A percentile compares a stretch with the other conserved stretches of the same genome.
Evolutionary conservation across 305 asterid species (phyloP).

Genomic region (Rubia balearica): DNA sequence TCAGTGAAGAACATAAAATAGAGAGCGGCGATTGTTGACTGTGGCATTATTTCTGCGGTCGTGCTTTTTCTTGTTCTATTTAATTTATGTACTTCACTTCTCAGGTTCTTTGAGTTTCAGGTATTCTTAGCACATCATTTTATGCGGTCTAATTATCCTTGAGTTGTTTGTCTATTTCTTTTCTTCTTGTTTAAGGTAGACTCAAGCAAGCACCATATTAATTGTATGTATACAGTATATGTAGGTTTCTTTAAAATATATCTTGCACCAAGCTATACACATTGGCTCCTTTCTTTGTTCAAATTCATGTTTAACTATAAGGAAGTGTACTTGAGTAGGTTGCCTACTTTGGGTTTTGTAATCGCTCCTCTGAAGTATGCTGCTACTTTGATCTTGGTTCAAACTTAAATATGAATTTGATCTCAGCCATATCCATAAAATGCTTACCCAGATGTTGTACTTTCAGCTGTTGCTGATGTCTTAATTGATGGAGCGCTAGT

Average conservation of each 20-base stretch:
- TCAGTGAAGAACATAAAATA: neutral
- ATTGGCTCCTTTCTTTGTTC: constrained; percentile 2
- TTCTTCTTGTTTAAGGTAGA: neutral
- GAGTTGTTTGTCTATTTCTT: neutral
- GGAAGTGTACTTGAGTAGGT: neutral
- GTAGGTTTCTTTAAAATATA: neutral
- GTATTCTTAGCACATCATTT: neutral
- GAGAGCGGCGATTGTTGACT: neutral
- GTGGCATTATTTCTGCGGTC: neutral
- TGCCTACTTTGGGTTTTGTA: neutral
- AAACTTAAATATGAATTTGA: neutral
- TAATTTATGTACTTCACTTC: neutral
- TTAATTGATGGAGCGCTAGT: constrained; percentile 94
- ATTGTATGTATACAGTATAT: neutral
- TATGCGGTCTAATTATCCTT: neutral
- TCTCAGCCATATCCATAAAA: constrained; percentile 6
- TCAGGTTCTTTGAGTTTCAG: neutral
- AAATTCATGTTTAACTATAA: neutral
- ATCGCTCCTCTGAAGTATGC: neutral
- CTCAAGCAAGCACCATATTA: neutral
- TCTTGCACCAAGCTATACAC: neutral
- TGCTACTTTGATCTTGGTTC: neutral
- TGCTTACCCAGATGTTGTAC: constrained; percentile 30
- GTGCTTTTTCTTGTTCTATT: neutral
- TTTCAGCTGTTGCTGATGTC: constrained; percentile 96